These are phyloP conservation scores for Mixia osmundae DNA, from an alignment of 1,284 basidiomycete species.

Conservation along the genomic window DNA sequence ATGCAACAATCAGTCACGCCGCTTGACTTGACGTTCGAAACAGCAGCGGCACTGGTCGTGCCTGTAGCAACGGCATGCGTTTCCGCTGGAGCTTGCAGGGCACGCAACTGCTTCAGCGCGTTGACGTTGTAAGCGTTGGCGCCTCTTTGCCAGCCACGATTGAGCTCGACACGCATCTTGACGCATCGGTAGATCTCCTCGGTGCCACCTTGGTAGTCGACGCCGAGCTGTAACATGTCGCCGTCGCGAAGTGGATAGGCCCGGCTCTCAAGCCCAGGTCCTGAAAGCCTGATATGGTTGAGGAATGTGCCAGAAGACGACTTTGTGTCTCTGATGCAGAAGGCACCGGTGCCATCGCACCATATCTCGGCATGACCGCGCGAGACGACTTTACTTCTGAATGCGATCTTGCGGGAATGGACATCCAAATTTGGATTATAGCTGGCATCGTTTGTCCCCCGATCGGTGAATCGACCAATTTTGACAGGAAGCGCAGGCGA, in stretches of 20 bases:
- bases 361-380: conserved; percentile 87
- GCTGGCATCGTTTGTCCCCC: conserved; percentile 36
- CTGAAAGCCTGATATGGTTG: conserved; percentile 72
- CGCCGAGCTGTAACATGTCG: conserved; percentile 82
- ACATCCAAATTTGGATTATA: too few species aligned
- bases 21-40: conserved; percentile 12
- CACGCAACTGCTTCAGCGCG: conserved; percentile 54
- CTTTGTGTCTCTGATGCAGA: conserved; percentile 79
- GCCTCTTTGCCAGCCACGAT: conserved; percentile 60
- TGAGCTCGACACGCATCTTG: conserved; percentile 74
- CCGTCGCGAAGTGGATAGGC: conserved; percentile 72
- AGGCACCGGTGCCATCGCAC: conserved; percentile 33
- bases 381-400: conserved; percentile 89
- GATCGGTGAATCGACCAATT: conserved; percentile 17
- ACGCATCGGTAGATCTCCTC: conserved; percentile 97
- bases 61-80: conserved; percentile 8
- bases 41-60: conserved; percentile 16
- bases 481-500: conserved; percentile 27
- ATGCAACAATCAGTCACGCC: conserved; percentile 75
- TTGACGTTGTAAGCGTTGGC: conserved; percentile 70
- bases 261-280: conserved; percentile 56
- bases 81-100: conserved; percentile 25
- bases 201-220: conserved; percentile 92
- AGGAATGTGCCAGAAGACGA: conserved; percentile 81
- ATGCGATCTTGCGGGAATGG: conserved; percentile 60